These are phyloP conservation scores for Tricholoma terreum DNA, from an alignment of 768 basidiomycete genomes.

Conservation along the genomic window DNA sequence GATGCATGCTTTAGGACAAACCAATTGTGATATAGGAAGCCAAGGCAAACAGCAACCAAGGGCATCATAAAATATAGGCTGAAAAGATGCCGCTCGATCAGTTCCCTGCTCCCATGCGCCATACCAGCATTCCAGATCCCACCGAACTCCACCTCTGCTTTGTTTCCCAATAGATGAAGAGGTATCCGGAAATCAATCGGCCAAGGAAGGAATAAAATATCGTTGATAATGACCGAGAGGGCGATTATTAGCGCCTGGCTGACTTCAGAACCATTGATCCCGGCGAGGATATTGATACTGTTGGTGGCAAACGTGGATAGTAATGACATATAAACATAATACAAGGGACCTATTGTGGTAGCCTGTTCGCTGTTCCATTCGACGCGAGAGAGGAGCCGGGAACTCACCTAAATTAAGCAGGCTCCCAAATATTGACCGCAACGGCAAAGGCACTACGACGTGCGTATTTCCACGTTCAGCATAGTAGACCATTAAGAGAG, in stretches of 20 bases:
- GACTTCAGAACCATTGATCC: constrained; percentile 95
- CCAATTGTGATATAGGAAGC: constrained; percentile 97
- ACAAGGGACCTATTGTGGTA: constrained; percentile 73
- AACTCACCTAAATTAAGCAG: constrained; percentile 83
- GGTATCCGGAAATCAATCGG: constrained; percentile 71
- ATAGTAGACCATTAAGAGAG: constrained; percentile 93
- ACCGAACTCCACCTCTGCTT: constrained; percentile 67
- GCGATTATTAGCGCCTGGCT: constrained; percentile 92
- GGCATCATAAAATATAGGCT: constrained; percentile 98
- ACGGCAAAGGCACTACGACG: constrained; percentile 86
- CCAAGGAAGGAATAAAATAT: constrained; percentile 92
- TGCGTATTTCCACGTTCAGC: constrained; percentile 92
- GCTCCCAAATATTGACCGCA: constrained; percentile 69
- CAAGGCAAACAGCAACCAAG: constrained; percentile 83
- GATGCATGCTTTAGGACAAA: constrained; percentile 33
- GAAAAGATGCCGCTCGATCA: constrained; percentile 92
- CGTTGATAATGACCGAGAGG: constrained; percentile 86
- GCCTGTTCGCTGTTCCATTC: background rate
- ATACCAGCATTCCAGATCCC: constrained; percentile 83
- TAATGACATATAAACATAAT: constrained; percentile 95
- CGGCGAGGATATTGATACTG: constrained; percentile 97
- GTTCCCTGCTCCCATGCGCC: constrained; percentile 79
- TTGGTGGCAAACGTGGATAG: constrained; percentile 97
- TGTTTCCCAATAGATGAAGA: constrained; percentile 63
- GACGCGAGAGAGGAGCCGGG: constrained; percentile 1